phyloP scores from a whole-genome alignment of 1,284 basidiomycete species.

The Schizopora paradoxa region DNA sequence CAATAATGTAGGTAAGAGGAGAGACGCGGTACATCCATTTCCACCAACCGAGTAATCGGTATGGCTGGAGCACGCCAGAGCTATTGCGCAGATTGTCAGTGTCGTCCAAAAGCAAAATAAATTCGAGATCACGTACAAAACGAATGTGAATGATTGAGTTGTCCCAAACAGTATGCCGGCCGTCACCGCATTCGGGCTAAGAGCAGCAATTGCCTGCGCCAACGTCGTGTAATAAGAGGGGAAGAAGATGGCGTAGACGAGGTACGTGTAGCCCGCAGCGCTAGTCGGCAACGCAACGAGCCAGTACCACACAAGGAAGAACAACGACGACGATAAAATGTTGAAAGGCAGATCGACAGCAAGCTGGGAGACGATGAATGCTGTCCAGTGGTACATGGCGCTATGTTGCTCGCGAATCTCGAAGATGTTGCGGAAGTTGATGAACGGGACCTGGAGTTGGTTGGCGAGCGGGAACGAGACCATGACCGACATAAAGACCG shows the following conservation, averaged over 20 bases:
- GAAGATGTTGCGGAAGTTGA: conserved; percentile 51
- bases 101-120: conserved; percentile 7
- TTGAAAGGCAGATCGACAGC: conserved; percentile 65
- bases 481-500: conserved; percentile 46
- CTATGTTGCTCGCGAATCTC: conserved; percentile 64
- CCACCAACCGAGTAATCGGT: conserved; percentile 69
- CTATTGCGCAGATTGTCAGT: conserved; percentile 26
- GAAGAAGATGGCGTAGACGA: conserved; percentile 47
- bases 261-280: conserved; percentile 54
- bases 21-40: conserved; percentile 78
- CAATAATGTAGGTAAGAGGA: conserved; percentile 69
- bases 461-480: conserved; percentile 41
- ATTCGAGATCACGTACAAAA: conserved; percentile 13
- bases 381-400: conserved; percentile 81
- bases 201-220: conserved; percentile 59
- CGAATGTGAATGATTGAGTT: conserved; percentile 43
- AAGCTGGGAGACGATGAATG: conserved; percentile 61
- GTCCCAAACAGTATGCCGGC: conserved; percentile 60
- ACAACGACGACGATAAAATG: conserved; percentile 49
- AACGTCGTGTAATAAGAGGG: conserved; percentile 56
- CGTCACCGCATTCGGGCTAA: conserved; percentile 61
- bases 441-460: conserved; percentile 51
- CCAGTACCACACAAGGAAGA: conserved; percentile 70
- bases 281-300: conserved; percentile 53
- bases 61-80: conserved; percentile 65